These are phyloP conservation scores for Daedaleopsis nitida DNA, from an alignment of 768 basidiomycete species.

Conservation along the genomic window DNA sequence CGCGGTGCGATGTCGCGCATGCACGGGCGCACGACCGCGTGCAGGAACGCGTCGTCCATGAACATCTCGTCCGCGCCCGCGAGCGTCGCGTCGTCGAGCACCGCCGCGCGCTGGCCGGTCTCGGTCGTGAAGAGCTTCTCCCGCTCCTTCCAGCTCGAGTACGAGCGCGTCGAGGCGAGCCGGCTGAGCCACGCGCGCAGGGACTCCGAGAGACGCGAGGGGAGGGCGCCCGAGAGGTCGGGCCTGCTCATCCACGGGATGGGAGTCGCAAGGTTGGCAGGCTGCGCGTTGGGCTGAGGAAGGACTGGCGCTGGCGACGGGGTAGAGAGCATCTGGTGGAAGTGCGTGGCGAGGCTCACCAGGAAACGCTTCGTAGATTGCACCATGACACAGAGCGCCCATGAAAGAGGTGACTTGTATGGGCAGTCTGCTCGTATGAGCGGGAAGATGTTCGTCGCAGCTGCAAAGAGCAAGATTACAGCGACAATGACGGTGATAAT, in stretches of 20 bases:
- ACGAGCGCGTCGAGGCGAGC: constrained; percentile 1
- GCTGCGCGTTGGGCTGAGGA: background rate
- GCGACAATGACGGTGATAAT: constrained; percentile 11
- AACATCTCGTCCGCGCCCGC: constrained; percentile 15
- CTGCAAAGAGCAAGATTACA: constrained; percentile 2
- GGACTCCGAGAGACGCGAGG: background rate
- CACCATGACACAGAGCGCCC: constrained; percentile 10
- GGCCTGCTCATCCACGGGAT: constrained; percentile 8
- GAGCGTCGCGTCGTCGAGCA: constrained; percentile 12
- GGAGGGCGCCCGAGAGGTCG: constrained; percentile 1
- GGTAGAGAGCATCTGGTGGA: constrained; percentile 3
- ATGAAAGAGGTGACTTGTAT: constrained; percentile 20
- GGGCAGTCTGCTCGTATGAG: constrained; percentile 15
- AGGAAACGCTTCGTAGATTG: constrained; percentile 4
- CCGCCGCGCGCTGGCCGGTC: background rate
- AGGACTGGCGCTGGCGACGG: background rate
- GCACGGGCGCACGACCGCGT: constrained; percentile 17
- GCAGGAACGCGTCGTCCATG: constrained; percentile 21
- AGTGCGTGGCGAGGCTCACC: constrained; percentile 4
- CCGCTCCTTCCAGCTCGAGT: constrained; percentile 17
- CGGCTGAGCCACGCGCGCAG: constrained; percentile 5
- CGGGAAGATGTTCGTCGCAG: constrained; percentile 7
- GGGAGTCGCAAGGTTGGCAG: background rate
- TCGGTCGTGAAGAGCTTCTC: constrained; percentile 3
- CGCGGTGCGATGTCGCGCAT: constrained; percentile 16